Percentiles rank a stretch among this genome's conserved stretches.
phyloP scores from a whole-genome alignment of 2,329 filamentous ascomycete genomes.

The Fusarium illudens region DNA sequence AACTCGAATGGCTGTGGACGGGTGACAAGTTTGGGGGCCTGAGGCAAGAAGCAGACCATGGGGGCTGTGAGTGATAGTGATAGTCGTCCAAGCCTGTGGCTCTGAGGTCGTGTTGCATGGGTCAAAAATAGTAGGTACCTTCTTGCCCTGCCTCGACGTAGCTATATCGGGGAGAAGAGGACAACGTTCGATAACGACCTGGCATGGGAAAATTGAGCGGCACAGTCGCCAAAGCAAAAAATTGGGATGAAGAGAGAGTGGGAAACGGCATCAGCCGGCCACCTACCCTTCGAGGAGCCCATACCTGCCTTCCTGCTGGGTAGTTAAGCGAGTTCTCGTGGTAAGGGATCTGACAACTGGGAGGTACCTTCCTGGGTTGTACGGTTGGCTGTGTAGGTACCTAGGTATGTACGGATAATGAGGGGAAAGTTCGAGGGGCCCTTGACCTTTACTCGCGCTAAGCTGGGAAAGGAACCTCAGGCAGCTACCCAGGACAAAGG shows the following conservation, averaged over 20 bases:
- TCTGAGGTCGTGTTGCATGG: conserved; percentile 23
- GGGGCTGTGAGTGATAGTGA: conserved; percentile 32
- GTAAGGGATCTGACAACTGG: background rate
- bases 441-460: background rate
- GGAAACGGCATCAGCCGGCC: background rate
- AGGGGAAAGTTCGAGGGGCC: background rate
- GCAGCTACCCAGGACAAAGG: background rate
- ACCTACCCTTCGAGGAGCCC: background rate
- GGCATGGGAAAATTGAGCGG: background rate
- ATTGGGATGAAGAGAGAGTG: background rate
- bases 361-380: background rate
- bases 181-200: conserved; percentile 4
- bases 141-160: background rate
- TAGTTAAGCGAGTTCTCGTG: background rate
- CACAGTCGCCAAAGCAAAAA: conserved; percentile 4
- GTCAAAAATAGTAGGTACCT: conserved; percentile 9
- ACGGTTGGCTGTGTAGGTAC: background rate
- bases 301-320: background rate
- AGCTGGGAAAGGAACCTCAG: background rate
- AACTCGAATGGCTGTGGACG: conserved; percentile 23
- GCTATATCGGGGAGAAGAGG: conserved; percentile 14
- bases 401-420: background rate
- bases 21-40: conserved; percentile 26
- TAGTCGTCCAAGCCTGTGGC: conserved; percentile 15
- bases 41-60: conserved; percentile 17